Evolutionary conservation across 768 basidiomycete species (phyloP).

Genomic region (Suillus tomentosus): DNA sequence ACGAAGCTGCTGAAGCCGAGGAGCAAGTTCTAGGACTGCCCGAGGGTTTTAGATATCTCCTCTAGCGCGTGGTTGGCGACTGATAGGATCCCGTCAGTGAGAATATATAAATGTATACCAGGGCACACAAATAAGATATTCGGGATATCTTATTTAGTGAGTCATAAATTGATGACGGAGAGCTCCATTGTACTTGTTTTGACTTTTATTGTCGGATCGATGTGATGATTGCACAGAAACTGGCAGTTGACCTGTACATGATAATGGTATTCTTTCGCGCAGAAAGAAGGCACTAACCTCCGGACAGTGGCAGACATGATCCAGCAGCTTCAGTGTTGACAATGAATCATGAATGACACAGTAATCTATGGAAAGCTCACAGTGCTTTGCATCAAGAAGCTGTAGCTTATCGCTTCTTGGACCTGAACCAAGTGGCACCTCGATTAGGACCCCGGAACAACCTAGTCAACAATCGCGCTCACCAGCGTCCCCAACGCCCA

Average conservation of each 20-base stretch:
- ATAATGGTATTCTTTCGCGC: no score
- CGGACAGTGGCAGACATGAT: no score
- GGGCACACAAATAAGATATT: neutral
- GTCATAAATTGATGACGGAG: neutral
- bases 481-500: no score
- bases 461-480: no score
- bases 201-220: neutral
- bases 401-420: no score
- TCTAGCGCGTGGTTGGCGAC: conserved; percentile 27
- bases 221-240: neutral
- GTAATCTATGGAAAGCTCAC: no score
- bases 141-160: neutral
- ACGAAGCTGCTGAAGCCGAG: conserved; percentile 37
- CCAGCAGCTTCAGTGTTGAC: no score
- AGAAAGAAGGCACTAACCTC: no score
- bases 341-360: neutral
- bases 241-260: no score
- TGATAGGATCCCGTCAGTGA: neutral
- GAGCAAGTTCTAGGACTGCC: conserved; percentile 38
- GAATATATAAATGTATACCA: neutral
- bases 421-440: no score
- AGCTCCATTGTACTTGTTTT: neutral
- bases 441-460: no score
- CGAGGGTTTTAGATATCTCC: conserved; percentile 46
- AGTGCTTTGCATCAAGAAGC: no score